These are phyloP conservation scores for Cucumis cinereus DNA, from an alignment of 306 rosid species.

Conservation along the genomic window DNA sequence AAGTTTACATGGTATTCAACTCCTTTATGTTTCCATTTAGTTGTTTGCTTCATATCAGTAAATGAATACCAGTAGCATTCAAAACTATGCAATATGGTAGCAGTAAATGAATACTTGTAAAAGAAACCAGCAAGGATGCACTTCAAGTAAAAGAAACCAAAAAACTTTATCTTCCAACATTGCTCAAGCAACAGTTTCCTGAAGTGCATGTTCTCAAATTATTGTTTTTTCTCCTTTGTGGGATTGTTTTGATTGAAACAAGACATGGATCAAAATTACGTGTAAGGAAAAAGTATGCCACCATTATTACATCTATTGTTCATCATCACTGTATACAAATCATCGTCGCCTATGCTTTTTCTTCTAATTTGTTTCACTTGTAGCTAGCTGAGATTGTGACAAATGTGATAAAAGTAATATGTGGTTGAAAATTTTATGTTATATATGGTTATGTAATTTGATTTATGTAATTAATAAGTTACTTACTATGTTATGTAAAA, in stretches of 20 bases:
- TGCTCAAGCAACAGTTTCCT: constrained; percentile 1
- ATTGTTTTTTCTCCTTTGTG: constrained; percentile 9
- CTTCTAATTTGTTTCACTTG: too few species aligned
- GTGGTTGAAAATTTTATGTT: too few species aligned
- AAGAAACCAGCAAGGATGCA: constrained; percentile 71
- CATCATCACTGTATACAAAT: constrained; percentile 8
- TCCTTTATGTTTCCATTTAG: background rate
- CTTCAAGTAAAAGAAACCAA: constrained; percentile 40
- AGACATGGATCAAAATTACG: constrained; percentile 51
- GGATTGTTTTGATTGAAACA: constrained; percentile 36
- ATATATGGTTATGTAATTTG: too few species aligned
- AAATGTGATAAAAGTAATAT: too few species aligned
- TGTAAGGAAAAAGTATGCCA: constrained; percentile 49
- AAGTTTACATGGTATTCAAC: constrained; percentile 60
- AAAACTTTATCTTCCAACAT: background rate
- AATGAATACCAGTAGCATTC: background rate
- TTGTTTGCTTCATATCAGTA: background rate
- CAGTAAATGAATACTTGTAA: too few species aligned
- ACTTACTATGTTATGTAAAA: too few species aligned
- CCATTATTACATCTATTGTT: background rate
- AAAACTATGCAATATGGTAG: too few species aligned
- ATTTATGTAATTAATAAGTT: too few species aligned
- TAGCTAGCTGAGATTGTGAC: too few species aligned
- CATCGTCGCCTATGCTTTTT: too few species aligned
- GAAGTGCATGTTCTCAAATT: background rate